Conservation (phyloP, 2,329 filamentous ascomycete genomes). For the Trichoderma oligosporum region DNA sequence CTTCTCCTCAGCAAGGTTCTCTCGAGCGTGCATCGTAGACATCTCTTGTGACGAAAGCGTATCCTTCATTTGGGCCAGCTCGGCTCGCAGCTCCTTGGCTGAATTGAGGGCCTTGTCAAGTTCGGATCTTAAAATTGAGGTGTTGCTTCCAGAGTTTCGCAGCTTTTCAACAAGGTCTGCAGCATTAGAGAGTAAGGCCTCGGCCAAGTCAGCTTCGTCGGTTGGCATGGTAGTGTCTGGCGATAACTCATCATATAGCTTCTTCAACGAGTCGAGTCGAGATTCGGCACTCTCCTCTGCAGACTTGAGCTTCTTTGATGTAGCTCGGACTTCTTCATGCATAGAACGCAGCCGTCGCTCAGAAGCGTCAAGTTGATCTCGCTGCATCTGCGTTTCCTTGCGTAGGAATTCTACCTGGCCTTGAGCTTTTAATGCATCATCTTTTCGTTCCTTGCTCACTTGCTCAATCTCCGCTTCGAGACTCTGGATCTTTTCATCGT, state of each 20-base stretch:
- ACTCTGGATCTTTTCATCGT: conserved; percentile 63
- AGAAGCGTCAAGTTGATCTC: conserved; percentile 57
- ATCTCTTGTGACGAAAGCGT: conserved; percentile 51
- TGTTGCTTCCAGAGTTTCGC: conserved; percentile 56
- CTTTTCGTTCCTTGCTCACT: conserved; percentile 53
- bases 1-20: conserved; percentile 51
- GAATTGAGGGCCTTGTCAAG: conserved; percentile 56
- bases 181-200: conserved; percentile 55
- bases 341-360: conserved; percentile 54
- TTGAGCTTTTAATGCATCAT: conserved; percentile 55
- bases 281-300: conserved; percentile 50
- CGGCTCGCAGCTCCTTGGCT: conserved; percentile 52
- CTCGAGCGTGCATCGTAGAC: conserved; percentile 48
- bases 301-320: conserved; percentile 49
- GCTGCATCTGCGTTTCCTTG: conserved; percentile 56
- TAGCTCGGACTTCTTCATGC: conserved; percentile 51
- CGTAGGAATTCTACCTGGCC: conserved; percentile 61
- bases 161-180: conserved; percentile 58
- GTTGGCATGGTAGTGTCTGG: conserved; percentile 50
- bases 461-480: conserved; percentile 70
- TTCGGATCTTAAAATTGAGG: conserved; percentile 59
- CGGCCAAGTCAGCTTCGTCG: conserved; percentile 56
- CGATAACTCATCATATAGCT: conserved; percentile 56
- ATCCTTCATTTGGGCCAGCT: conserved; percentile 53
- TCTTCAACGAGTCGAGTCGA: conserved; percentile 53